Conservation (phyloP, 805 yeast species). For the Candida glaebosa region DNA sequence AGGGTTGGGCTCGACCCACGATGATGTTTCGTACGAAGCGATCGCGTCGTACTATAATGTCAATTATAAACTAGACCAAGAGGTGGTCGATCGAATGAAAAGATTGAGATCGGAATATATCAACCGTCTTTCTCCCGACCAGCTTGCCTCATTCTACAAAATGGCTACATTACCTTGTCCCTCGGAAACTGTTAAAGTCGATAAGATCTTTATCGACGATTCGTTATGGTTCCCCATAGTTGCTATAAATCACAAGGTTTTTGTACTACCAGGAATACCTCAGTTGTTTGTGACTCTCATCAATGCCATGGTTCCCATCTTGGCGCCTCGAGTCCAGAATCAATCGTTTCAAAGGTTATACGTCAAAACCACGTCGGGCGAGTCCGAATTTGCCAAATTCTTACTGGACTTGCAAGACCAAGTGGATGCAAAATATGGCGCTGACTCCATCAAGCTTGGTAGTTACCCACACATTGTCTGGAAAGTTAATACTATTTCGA, state of each 20-base stretch:
- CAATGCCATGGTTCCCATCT: slow-evolving; percentile 37
- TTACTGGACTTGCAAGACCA: slow-evolving; percentile 49
- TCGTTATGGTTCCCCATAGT: slow-evolving; percentile 85
- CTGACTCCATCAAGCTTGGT: slow-evolving; percentile 60
- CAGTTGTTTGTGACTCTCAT: slow-evolving; percentile 60
- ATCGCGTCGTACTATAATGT: slow-evolving; percentile 63
- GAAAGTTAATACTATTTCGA: slow-evolving; percentile 66
- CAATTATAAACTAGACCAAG: slow-evolving; percentile 48
- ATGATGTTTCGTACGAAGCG: slow-evolving; percentile 79
- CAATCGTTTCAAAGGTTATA: slow-evolving; percentile 38
- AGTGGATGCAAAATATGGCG: slow-evolving; percentile 27
- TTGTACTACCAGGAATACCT: slow-evolving; percentile 83
- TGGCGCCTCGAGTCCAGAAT: slow-evolving; percentile 21
- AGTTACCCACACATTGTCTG: slow-evolving; percentile 77
- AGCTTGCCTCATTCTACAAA: slow-evolving; percentile 57
- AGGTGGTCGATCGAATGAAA: slow-evolving; percentile 60
- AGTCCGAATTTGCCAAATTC: slow-evolving; percentile 67
- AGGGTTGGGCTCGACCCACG: slow-evolving; percentile 86
- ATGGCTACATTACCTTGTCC: slow-evolving; percentile 76
- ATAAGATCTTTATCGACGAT: slow-evolving; percentile 40
- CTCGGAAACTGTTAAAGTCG: slow-evolving; percentile 25
- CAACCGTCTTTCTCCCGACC: slow-evolving; percentile 34
- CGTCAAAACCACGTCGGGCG: slow-evolving; percentile 59
- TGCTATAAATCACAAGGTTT: slow-evolving; percentile 58
- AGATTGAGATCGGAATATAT: slow-evolving; percentile 37